Evolutionary conservation across 768 basidiomycete species (phyloP).

Genomic region (Coprinellus aureogranulatus): DNA sequence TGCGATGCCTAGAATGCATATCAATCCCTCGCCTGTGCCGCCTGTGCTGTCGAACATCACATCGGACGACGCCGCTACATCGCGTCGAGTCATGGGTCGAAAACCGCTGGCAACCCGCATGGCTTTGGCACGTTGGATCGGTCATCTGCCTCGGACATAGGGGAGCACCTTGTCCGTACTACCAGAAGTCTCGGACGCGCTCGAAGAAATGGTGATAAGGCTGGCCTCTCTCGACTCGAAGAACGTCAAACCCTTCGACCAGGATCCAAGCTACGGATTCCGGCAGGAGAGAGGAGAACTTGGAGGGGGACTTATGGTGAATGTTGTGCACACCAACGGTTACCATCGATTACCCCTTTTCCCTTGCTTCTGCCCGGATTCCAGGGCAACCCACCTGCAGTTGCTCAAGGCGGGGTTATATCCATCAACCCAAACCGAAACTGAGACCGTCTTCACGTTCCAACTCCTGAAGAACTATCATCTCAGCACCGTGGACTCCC

Average conservation of each 20-base stretch:
- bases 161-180: constrained; percentile 14
- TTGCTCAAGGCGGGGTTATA: constrained; percentile 12
- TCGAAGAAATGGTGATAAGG: not conserved
- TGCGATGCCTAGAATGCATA: not conserved
- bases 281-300: not conserved
- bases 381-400: not conserved
- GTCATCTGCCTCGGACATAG: constrained; percentile 21
- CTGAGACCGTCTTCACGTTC: not conserved
- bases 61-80: constrained; percentile 11
- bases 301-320: not conserved
- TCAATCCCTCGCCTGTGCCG: not conserved
- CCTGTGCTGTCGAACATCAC: not conserved
- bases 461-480: not conserved
- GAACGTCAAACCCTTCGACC: not conserved
- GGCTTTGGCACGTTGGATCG: constrained; percentile 18
- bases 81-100: constrained; percentile 20
- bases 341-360: constrained; percentile 14
- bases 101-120: constrained; percentile 7
- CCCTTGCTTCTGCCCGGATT: constrained; percentile 6
- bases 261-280: not conserved
- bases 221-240: not conserved
- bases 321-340: constrained; percentile 15
- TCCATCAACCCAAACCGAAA: not conserved
- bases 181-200: not conserved
- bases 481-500: not conserved